phyloP scores from a whole-genome alignment of 2,329 filamentous ascomycete species.

The Penicillium sp. region DNA sequence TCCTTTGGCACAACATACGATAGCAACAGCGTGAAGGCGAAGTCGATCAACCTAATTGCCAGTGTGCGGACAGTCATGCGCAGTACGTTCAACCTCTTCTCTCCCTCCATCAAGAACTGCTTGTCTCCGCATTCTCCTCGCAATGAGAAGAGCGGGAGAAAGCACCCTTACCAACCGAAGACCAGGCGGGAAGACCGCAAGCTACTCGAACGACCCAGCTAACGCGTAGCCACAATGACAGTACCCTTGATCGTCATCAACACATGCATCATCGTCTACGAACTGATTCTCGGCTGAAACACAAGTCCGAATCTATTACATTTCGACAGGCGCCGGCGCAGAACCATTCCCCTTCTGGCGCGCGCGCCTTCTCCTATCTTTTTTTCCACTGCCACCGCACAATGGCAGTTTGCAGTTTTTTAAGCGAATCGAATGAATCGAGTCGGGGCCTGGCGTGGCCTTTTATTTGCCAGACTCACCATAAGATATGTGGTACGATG shows the following conservation, averaged over 20 bases:
- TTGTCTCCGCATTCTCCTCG: too few species aligned
- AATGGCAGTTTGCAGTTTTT: neutral
- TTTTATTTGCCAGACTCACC: constrained; percentile 1
- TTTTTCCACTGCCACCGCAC: neutral
- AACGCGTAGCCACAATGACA: constrained; percentile 36
- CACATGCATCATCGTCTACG: constrained; percentile 76
- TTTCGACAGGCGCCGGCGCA: neutral
- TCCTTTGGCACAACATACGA: constrained; percentile 70
- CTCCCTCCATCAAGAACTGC: too few species aligned
- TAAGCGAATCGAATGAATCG: too few species aligned
- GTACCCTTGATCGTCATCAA: constrained; percentile 85
- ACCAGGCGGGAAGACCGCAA: too few species aligned
- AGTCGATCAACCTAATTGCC: constrained; percentile 83
- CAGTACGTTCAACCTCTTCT: constrained; percentile 58
- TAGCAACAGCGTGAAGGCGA: constrained; percentile 77
- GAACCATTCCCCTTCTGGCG: neutral
- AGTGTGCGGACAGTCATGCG: constrained; percentile 90
- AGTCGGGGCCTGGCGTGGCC: neutral
- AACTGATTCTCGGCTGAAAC: constrained; percentile 68
- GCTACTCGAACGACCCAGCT: constrained; percentile 4
- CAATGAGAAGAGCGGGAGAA: too few species aligned
- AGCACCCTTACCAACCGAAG: too few species aligned
- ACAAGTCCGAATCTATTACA: neutral
- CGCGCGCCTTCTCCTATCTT: neutral
- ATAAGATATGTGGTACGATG: constrained; percentile 7